Conservation (phyloP, 306 rosid genomes). For the Citrullus colocynthis region DNA sequence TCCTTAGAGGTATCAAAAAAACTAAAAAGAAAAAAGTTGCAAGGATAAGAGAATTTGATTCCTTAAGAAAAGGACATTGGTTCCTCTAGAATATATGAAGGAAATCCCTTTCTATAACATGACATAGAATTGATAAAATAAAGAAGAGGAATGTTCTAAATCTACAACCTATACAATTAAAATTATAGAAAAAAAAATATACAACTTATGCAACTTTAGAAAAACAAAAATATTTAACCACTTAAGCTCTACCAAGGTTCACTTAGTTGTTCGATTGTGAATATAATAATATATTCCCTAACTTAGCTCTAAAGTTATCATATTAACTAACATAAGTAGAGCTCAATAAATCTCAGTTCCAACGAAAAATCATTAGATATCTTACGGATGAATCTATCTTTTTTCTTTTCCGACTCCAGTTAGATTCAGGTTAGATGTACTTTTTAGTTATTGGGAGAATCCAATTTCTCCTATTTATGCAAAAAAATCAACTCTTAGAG, state of each 20-base stretch:
- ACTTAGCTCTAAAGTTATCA: no score
- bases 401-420: fast-evolving
- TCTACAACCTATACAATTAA: background rate
- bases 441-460: background rate
- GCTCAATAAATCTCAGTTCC: background rate
- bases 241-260: background rate
- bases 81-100: background rate
- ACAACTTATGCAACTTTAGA: background rate
- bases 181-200: background rate
- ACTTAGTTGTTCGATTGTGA: no score
- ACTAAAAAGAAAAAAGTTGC: background rate
- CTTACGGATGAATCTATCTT: no score
- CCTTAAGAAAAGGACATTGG: background rate
- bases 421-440: background rate
- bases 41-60: background rate
- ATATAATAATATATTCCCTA: no score
- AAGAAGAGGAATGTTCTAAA: background rate
- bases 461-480: background rate
- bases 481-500: no score
- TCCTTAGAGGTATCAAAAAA: background rate
- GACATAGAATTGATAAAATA: background rate
- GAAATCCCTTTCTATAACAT: background rate
- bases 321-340: no score
- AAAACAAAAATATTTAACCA: background rate
- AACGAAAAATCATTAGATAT: no score